A percentile compares a stretch with the other conserved stretches of the same genome.
These are phyloP conservation scores for Amaranthus cruentus DNA, from an alignment of 148 eudicot species.

Conservation along the genomic window DNA sequence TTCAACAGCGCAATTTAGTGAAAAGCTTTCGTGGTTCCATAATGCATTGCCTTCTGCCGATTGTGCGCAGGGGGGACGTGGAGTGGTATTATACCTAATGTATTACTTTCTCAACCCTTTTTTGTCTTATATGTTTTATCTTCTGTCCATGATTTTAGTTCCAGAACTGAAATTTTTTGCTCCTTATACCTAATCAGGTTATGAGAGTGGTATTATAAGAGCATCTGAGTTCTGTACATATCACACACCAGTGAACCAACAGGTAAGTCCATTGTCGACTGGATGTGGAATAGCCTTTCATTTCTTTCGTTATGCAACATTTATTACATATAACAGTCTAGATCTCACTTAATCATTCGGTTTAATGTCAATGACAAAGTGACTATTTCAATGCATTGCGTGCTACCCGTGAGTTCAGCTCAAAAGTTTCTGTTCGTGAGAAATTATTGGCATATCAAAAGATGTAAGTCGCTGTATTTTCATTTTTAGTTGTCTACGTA, in stretches of 20 bases:
- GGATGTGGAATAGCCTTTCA: background rate
- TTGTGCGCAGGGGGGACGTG: slow-evolving; percentile 79
- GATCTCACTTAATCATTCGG: slow-evolving; percentile 11
- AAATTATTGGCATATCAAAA: too few relatives aligned
- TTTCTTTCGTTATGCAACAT: background rate
- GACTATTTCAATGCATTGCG: slow-evolving; percentile 63
- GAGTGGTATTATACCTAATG: slow-evolving; percentile 66
- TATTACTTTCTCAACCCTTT: slow-evolving; percentile 11
- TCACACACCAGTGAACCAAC: slow-evolving; percentile 63
- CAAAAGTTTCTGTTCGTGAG: slow-evolving; percentile 50
- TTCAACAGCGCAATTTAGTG: slow-evolving; percentile 53
- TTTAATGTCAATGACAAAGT: slow-evolving; percentile 31
- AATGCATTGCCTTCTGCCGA: slow-evolving; percentile 68
- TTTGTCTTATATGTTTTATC: background rate
- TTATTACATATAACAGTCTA: background rate
- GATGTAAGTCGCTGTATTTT: too few relatives aligned
- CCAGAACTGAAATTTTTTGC: background rate
- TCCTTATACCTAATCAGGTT: slow-evolving; percentile 35
- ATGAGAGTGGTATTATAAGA: slow-evolving; percentile 48
- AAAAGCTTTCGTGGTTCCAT: slow-evolving; percentile 70
- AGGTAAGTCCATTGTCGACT: slow-evolving; percentile 32
- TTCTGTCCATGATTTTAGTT: background rate
- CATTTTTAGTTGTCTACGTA: too few relatives aligned
- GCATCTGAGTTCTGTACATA: slow-evolving; percentile 70
- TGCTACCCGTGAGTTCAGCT: slow-evolving; percentile 57